Evolutionary conservation across 139 green algal species (phyloP).

Genomic region (Coccomyxa sp.): DNA sequence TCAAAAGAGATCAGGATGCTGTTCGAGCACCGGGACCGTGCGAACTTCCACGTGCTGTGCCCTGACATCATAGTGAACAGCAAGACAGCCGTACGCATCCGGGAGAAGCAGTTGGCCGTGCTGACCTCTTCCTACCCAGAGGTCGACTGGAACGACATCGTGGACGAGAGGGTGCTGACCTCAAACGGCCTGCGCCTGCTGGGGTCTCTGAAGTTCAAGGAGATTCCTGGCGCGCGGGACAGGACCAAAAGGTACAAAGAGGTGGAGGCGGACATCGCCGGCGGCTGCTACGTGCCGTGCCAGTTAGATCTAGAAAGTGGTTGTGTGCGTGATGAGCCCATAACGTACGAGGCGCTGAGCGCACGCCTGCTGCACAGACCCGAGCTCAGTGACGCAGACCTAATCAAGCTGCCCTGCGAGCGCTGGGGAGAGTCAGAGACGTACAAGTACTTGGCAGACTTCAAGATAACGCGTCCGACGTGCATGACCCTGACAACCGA

Average conservation of each 20-base stretch:
- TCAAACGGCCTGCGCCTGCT: not conserved
- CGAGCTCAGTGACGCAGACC: not conserved
- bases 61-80: not conserved
- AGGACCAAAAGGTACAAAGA: not conserved
- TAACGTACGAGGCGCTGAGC: not conserved
- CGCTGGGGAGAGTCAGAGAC: not conserved
- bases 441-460: constrained; percentile 1
- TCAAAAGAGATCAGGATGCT: not conserved
- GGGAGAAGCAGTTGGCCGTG: not conserved
- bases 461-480: not conserved
- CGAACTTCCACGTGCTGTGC: not conserved
- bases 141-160: not conserved
- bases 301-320: not conserved
- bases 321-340: not conserved
- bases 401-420: not conserved
- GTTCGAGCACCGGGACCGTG: not conserved
- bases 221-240: not conserved
- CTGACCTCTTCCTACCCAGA: not conserved
- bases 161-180: not conserved
- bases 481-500: not conserved
- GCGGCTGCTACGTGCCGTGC: not conserved
- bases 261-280: not conserved
- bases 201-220: not conserved
- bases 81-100: not conserved
- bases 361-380: not conserved